Percentiles rank a stretch among this genome's conserved stretches.
Evolutionary conservation across 2,329 filamentous ascomycete genomes (phyloP).

Genomic region (Xylaria polymorpha): DNA sequence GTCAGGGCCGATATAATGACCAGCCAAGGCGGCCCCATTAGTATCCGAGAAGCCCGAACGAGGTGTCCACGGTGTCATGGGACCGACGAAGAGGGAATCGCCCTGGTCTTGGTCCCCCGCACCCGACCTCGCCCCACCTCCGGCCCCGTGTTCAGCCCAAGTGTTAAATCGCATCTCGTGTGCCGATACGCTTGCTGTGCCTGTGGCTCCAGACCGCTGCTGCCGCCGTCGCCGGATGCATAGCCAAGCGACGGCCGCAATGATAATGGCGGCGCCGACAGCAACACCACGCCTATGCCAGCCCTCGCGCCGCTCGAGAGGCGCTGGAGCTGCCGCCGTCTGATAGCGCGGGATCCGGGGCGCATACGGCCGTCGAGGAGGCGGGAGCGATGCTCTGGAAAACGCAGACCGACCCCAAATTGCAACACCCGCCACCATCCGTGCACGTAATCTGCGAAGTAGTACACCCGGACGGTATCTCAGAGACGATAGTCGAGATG

Average conservation of each 20-base stretch:
- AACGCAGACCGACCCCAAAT: constrained; percentile 52
- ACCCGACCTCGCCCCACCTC: background rate
- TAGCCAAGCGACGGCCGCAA: constrained; percentile 60
- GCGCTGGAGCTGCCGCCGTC: constrained; percentile 52
- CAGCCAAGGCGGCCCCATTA: constrained; percentile 46
- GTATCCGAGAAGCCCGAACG: constrained; percentile 51
- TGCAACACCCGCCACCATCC: constrained; percentile 62
- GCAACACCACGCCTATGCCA: constrained; percentile 66
- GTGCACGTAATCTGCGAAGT: constrained; percentile 58
- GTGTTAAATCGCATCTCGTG: constrained; percentile 29
- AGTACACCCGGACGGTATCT: constrained; percentile 58
- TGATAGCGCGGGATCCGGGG: constrained; percentile 44
- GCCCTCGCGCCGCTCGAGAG: constrained; percentile 61
- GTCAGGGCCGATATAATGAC: constrained; percentile 60
- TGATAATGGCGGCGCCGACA: constrained; percentile 55
- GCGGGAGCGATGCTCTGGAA: constrained; percentile 54
- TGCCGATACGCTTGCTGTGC: constrained; percentile 17
- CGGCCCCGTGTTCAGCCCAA: background rate
- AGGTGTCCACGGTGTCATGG: constrained; percentile 38
- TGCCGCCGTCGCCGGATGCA: constrained; percentile 55
- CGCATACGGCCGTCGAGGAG: constrained; percentile 50
- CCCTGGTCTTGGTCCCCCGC: constrained; percentile 22
- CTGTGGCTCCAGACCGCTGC: constrained; percentile 6
- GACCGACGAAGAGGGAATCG: constrained; percentile 32
- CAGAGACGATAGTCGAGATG: constrained; percentile 49